Evolutionary conservation across 805 yeast genomes (phyloP).

Genomic region (Metschnikowia vanudenii): DNA sequence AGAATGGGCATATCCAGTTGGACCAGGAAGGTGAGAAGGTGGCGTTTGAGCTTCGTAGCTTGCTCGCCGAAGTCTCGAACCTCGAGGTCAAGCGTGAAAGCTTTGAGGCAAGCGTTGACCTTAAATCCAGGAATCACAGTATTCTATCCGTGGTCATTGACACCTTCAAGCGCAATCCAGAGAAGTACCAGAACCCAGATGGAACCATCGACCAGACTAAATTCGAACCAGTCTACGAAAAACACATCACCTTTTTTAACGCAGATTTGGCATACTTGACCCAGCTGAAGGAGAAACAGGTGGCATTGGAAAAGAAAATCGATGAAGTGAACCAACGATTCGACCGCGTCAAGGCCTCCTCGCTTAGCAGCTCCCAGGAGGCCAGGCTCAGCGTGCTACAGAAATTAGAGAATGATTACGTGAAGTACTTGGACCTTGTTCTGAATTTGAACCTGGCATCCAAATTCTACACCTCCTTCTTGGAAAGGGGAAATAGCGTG

Average conservation of each 20-base stretch:
- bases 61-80: slow-evolving; percentile 27
- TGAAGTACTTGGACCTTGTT: slow-evolving; percentile 53
- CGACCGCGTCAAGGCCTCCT: slow-evolving; percentile 5
- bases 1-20: slow-evolving; percentile 32
- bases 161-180: slow-evolving; percentile 36
- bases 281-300: slow-evolving; percentile 31
- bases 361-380: slow-evolving; percentile 22
- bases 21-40: slow-evolving; percentile 30
- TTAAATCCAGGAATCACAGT: slow-evolving; percentile 46
- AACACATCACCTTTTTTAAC: slow-evolving; percentile 47
- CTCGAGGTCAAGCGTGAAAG: slow-evolving; percentile 38
- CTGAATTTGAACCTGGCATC: slow-evolving; percentile 66
- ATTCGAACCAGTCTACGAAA: slow-evolving; percentile 38
- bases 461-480: slow-evolving; percentile 65
- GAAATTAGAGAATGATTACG: slow-evolving; percentile 48
- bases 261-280: slow-evolving; percentile 50
- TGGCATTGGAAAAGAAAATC: slow-evolving; percentile 18
- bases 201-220: slow-evolving; percentile 28
- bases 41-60: slow-evolving; percentile 37
- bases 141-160: slow-evolving; percentile 54
- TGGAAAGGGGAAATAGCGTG: slow-evolving; percentile 44
- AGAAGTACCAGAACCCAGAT: slow-evolving; percentile 14
- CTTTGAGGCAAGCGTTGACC: slow-evolving; percentile 42
- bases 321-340: slow-evolving; percentile 17
- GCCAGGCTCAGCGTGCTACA: slow-evolving; percentile 52